phyloP scores from a whole-genome alignment of 495 filamentous ascomycete species.

The Sporormia fimetaria region DNA sequence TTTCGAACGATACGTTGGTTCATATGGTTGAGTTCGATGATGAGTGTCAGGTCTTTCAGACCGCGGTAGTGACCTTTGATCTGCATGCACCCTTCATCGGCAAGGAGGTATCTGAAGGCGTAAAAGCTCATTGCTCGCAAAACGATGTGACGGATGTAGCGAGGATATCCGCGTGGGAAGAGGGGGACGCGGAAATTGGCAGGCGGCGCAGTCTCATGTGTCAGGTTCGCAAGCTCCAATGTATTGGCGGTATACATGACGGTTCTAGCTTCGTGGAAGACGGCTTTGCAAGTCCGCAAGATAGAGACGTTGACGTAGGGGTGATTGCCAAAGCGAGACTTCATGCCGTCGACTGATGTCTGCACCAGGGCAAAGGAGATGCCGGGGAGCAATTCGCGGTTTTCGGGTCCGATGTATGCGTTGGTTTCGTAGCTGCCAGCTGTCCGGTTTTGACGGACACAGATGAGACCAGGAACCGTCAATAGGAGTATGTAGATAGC shows the following conservation, averaged over 20 bases:
- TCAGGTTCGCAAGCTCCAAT: conserved; percentile 8
- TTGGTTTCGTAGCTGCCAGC: neutral
- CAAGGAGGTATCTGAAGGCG: conserved; percentile 2
- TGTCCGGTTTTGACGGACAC: conserved; percentile 8
- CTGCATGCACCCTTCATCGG: neutral
- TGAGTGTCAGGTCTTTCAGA: conserved; percentile 4
- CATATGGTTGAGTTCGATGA: conserved; percentile 14
- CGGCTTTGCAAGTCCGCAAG: conserved; percentile 1
- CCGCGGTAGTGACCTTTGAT: conserved; percentile 4
- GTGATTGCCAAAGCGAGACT: neutral
- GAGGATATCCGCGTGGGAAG: conserved; percentile 3
- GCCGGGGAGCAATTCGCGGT: conserved; percentile 5
- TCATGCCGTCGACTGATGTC: neutral
- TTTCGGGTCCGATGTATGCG: neutral
- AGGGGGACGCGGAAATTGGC: conserved; percentile 7
- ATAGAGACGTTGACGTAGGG: conserved; percentile 5
- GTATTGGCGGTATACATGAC: conserved; percentile 10
- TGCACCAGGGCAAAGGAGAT: conserved; percentile 3
- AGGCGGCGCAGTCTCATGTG: conserved; percentile 1
- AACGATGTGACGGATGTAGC: neutral
- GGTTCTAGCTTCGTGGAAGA: conserved; percentile 6
- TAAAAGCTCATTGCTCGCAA: conserved; percentile 2
- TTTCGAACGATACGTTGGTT: too few species aligned
- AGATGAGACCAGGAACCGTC: conserved; percentile 6
- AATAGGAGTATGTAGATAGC: conserved; percentile 8